Conservation (phyloP, 257 asterid species). For the Rehmannia glutinosa region DNA sequence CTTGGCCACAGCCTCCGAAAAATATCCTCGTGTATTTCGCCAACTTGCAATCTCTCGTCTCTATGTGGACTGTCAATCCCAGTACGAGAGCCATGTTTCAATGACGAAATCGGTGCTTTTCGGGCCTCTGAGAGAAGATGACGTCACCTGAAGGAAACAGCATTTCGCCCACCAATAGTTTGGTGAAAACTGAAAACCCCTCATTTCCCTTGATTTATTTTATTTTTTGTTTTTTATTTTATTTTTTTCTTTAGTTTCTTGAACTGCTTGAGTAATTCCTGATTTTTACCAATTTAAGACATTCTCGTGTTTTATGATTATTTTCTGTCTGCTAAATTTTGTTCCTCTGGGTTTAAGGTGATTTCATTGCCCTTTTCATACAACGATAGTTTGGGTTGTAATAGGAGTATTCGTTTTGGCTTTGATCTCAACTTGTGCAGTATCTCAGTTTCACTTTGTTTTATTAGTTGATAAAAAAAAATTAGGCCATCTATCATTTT, state of each 20-base stretch:
- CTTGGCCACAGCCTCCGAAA: slow-evolving; percentile 31
- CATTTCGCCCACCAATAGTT: slow-evolving; percentile 24
- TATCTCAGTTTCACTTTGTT: no score
- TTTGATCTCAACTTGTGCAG: no score
- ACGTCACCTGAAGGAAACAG: slow-evolving; percentile 28
- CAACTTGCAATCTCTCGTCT: slow-evolving; percentile 26
- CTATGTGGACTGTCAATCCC: slow-evolving; percentile 15
- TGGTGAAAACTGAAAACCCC: slow-evolving; percentile 36
- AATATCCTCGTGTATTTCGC: slow-evolving; percentile 25
- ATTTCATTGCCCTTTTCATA: no score
- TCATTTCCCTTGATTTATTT: neutral
- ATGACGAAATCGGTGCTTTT: neutral
- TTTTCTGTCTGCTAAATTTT: neutral
- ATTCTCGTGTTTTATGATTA: neutral
- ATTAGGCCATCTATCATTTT: no score
- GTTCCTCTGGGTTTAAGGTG: neutral
- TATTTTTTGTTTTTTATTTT: no score
- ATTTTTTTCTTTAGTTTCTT: neutral
- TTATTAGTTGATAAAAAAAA: no score
- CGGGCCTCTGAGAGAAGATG: slow-evolving; percentile 13
- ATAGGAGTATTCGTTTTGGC: no score
- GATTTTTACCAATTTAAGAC: neutral
- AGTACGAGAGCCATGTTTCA: neutral
- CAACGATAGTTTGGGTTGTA: neutral
- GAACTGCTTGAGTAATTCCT: neutral